phyloP scores from a whole-genome alignment of 1,284 basidiomycete species.

The Rhodotorula sp. region DNA sequence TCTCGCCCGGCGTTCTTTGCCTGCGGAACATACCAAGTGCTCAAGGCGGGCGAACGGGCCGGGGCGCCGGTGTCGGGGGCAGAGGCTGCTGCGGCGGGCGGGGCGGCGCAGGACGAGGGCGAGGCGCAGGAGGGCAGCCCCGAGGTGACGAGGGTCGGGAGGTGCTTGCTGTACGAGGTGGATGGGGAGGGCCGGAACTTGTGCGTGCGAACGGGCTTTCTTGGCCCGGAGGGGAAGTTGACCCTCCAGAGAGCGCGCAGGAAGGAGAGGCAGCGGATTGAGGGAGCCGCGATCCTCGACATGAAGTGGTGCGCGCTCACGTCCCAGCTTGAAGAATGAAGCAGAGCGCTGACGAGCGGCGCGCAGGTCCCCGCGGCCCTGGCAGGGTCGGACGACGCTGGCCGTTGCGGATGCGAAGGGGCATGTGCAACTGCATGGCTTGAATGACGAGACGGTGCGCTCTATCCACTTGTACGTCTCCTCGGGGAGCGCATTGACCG shows the following conservation, averaged over 20 bases:
- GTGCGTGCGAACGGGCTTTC: constrained; percentile 43
- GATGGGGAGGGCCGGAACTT: constrained; percentile 47
- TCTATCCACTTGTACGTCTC: background rate
- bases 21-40: constrained; percentile 79
- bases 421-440: constrained; percentile 64
- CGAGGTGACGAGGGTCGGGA: constrained; percentile 60
- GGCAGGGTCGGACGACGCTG: constrained; percentile 50
- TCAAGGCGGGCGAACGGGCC: constrained; percentile 15
- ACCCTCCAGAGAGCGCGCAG: constrained; percentile 52
- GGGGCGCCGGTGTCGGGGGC: background rate
- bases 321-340: background rate
- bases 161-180: constrained; percentile 69
- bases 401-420: constrained; percentile 83
- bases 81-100: background rate
- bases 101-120: constrained; percentile 48
- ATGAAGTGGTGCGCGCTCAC: constrained; percentile 74
- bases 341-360: background rate
- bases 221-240: background rate
- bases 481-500: background rate
- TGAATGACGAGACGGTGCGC: constrained; percentile 59
- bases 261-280: constrained; percentile 65
- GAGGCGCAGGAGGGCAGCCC: constrained; percentile 36
- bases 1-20: constrained; percentile 68
- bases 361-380: constrained; percentile 24
- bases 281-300: constrained; percentile 81